Evolutionary conservation across 352 stramenopile species (phyloP), one percentile per base, ranked within the genome.

Genomic region (Thraustochytrium striatum): DNA sequence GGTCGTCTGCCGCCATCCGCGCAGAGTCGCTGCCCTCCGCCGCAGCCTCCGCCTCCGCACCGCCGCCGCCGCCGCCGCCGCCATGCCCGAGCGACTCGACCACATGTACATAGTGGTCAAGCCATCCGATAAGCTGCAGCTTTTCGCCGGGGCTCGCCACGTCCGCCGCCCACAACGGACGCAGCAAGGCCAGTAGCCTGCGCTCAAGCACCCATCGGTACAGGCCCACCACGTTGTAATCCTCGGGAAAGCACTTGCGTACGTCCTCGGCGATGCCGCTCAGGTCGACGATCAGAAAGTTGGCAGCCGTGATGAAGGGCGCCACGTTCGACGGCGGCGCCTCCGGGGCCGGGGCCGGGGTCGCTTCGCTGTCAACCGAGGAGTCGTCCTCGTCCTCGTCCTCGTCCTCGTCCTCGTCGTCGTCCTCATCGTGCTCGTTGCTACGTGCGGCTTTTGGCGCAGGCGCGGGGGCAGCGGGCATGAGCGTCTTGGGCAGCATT

Each of bases 141-240:
- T 75, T 75, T 38, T 75, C 65, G 5, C 65, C 39, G 21, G 65
- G 41, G 21, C 11, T 75, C 35, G 50, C 65, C 8, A 30, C 33
- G 5, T 39, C 5, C 25, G 44, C 43, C 9, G 28, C 25, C 43
- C 43, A 75, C n/a, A 75, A 39, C 5, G 65, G 65, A 21, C 52
- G 65, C 11, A 75, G 25, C 3, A 75, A 25, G 25, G 9, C 21
- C 11, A 72, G 30, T 43, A 75, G 30, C 16, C 65, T 39, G 7
- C 65, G 65, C 65, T 75, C 65, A 3, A 41, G 30, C 5, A 61
- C 65, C 65, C 65, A 75, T 0, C 65, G 65, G 30, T 75, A 75
- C 5, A 75, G 30, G 1, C 65, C 39, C 11, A 75, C 3, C 1
- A 75, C 21, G 25, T 13, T 30, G 65, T 75, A 75, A 19, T 39